A percentile compares a stretch with the other conserved stretches of the same genome.
phyloP scores from a whole-genome alignment of 306 rosid genomes.

The Vigna unguiculata region DNA sequence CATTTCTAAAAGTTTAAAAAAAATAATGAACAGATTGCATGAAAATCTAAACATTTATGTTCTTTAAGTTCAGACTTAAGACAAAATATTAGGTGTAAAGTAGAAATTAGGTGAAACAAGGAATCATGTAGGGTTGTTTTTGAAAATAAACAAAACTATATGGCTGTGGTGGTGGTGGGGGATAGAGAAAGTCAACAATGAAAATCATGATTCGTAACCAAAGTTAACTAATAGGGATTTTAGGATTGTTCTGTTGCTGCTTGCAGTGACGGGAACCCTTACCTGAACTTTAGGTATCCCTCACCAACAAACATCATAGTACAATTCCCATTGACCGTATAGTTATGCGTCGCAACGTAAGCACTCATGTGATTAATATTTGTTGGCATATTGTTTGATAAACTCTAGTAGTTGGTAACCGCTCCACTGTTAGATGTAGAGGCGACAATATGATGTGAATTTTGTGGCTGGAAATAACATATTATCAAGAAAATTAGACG shows the following conservation, averaged over 20 bases:
- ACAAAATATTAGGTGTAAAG: background rate
- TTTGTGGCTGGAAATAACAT: too few species aligned
- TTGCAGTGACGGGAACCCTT: conserved; percentile 30
- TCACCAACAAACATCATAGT: conserved; percentile 37
- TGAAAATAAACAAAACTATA: background rate
- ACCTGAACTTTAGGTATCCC: conserved; percentile 40
- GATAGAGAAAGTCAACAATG: conserved; percentile 34
- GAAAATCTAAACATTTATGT: too few species aligned
- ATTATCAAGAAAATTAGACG: too few species aligned
- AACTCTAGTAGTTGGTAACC: too few species aligned
- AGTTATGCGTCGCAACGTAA: background rate
- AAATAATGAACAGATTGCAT: too few species aligned
- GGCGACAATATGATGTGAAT: too few species aligned
- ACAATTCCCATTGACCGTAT: conserved; percentile 25
- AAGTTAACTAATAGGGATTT: background rate
- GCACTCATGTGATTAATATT: background rate
- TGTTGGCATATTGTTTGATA: background rate
- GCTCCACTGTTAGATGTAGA: too few species aligned
- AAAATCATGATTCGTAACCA: conserved; percentile 15
- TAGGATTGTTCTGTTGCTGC: conserved; percentile 28
- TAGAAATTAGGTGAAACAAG: background rate
- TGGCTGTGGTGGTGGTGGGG: conserved; percentile 6
- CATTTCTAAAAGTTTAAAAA: too few species aligned
- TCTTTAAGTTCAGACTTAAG: too few species aligned
- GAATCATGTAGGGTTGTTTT: background rate